Conservation (phyloP, 2,329 filamentous ascomycete species). For the Sporothrix brasiliensis region DNA sequence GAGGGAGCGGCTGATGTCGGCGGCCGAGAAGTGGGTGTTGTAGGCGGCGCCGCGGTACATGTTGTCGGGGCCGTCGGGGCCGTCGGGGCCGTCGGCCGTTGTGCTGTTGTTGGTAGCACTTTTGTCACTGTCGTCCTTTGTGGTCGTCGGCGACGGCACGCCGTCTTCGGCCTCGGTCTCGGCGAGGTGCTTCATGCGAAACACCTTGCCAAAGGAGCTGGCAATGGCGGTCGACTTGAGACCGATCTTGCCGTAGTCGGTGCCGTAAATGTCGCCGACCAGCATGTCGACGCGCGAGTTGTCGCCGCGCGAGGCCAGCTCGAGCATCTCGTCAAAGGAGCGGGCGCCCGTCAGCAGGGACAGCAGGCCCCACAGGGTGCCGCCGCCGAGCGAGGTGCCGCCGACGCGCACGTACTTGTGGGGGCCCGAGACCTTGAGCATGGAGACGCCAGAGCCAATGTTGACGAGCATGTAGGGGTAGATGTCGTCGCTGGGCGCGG, state of each 20-base stretch:
- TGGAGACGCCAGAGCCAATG: slow-evolving; percentile 94
- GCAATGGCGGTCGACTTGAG: slow-evolving; percentile 95
- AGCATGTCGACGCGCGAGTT: slow-evolving; percentile 94
- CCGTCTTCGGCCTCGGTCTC: slow-evolving; percentile 77
- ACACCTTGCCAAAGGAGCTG: slow-evolving; percentile 94
- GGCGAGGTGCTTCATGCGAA: slow-evolving; percentile 84
- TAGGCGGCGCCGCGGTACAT: slow-evolving; percentile 39
- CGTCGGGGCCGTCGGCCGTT: not conserved
- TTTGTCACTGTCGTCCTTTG: slow-evolving; percentile 48
- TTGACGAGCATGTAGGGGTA: slow-evolving; percentile 98
- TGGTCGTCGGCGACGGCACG: slow-evolving; percentile 68
- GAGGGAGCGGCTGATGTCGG: slow-evolving; percentile 87
- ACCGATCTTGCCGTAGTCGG: slow-evolving; percentile 93
- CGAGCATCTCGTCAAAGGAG: slow-evolving; percentile 97
- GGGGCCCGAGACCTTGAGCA: slow-evolving; percentile 94
- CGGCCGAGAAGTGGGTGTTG: slow-evolving; percentile 65
- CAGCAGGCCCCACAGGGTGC: slow-evolving; percentile 95
- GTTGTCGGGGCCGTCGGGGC: slow-evolving; percentile 8
- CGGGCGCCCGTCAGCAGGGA: slow-evolving; percentile 89
- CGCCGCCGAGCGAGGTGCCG: slow-evolving; percentile 90
- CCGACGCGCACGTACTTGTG: slow-evolving; percentile 87
- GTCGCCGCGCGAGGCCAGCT: slow-evolving; percentile 86
- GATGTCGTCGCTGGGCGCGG: slow-evolving; percentile 64
- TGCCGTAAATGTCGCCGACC: slow-evolving; percentile 96
- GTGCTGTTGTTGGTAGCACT: not conserved